Base-by-base conservation (phyloP, 306 rosid genomes). In the Casuarina cunninghamiana region DNA sequence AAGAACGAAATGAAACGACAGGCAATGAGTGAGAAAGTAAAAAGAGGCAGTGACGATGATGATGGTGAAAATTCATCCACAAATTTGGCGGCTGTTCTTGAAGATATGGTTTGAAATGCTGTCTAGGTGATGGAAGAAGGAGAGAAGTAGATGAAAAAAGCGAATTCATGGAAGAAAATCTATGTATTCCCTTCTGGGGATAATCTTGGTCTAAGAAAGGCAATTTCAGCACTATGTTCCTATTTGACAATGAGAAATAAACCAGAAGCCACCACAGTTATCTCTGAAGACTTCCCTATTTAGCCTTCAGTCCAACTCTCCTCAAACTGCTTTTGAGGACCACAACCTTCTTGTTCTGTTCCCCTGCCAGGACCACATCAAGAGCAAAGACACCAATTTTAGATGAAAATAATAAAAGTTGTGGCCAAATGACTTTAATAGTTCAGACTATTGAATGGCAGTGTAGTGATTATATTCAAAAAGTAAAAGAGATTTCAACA, bases 131-230 rank as follows among this genome's bases (percentile, higher is more conserved):
- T 32, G 83, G 65, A 63, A 58, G 73, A 41, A 79, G 82, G 53
- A 60, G 6, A 80, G 85, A 81, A 69, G 81, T 83, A 35, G 83
- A 58, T 72, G 74, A 71, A 49, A 81, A 78, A 16, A 82, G 38
- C 45, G 91, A 94, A 85, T 83, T 91, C 98, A 94, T 94, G 79
- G 90, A 62, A 69, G 67, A 86, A 77, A 65, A 32, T 21, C 15
- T 6, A 16, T n/a, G 32, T 39, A 39, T 26, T 39, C 67, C 54
- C 48, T 75, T n/a, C 10, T 5, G 7, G 16, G 41, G 60, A 43
- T 44, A 53, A 48, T 17, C 26, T 45, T 65, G 48, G 35, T 70
- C 26, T 17, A 32, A 74, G 68, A 79, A 19, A 12, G 66, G 49
- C 54, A 45, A 63, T 51, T 74, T 17, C 10, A 46, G 37, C 48